Base-by-base conservation (phyloP, 1,284 basidiomycete genomes). In the Microstroma glucosiphilum region DNA sequence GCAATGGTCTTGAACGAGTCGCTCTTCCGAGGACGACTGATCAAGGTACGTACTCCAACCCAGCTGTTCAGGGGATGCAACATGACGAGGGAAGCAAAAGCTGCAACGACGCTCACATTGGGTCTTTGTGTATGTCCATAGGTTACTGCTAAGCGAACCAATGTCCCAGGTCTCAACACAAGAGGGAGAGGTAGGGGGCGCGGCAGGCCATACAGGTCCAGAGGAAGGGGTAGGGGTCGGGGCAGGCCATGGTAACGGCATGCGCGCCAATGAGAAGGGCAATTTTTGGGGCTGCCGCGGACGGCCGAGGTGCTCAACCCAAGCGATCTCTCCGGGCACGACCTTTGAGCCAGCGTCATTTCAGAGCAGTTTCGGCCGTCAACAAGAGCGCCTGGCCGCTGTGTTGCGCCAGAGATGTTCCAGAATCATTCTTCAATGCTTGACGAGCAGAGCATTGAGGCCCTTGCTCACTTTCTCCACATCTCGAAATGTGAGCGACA, bases 1-100 rank as follows among this genome's bases (percentile, higher is more conserved):
- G 93, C 96, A 19, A 79, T 94, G 69, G 88, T 92, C n/a, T 85
- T 99, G 83, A 91, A 98, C 81, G 93, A 97, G 75, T 92, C 90
- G 40, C 82, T 94, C 73, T 97, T 99, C 85, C 86, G 90, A 59
- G 92, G 92, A 40, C 86, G 94, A 67, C 81, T 93, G 77, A 89
- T 98, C 80, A 94, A 93, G 83, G 92, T 91, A 66, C 67, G 83
- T 51, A 68, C 1, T n/a, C 19, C 21, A 7, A n/a, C 40, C 26
- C 59, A 30, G 23, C 11, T 48, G 51, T 53, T 17, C 21, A 15
- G 30, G 30, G 30, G 9, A 4, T 3, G 30, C 15, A 13, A 7
- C 8, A 25, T 21, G n/a, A n/a, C 26, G 23, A 48, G 21, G 6
- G 30, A 1, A n/a, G 12, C 25, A 17, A 42, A 13, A 15, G 13